These are phyloP conservation scores for Lignosus rhinocerotis DNA, from an alignment of 1,284 basidiomycete species.

Conservation along the genomic window DNA sequence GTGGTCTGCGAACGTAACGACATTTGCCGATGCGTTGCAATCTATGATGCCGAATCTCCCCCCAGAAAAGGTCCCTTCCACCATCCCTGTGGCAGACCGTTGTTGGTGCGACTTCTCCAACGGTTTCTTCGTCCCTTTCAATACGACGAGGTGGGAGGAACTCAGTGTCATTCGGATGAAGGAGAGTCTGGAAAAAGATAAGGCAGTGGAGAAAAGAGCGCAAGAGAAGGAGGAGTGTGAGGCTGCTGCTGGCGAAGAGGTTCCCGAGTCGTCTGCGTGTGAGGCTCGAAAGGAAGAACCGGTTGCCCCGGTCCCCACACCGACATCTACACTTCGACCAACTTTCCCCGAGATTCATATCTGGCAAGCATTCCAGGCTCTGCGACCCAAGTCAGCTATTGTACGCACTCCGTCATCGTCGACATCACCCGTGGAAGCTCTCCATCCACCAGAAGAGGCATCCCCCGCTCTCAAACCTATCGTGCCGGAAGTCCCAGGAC, in stretches of 20 bases:
- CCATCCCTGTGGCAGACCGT: slow-evolving; percentile 65
- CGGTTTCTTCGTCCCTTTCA: slow-evolving; percentile 70
- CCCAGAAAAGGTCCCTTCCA: slow-evolving; percentile 36
- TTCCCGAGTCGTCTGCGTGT: not conserved
- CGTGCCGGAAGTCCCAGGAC: not conserved
- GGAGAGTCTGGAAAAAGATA: slow-evolving; percentile 39
- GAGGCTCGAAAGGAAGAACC: not conserved
- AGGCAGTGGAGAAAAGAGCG: slow-evolving; percentile 28
- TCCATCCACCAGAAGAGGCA: not conserved
- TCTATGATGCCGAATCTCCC: slow-evolving; percentile 34
- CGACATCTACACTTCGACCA: not conserved
- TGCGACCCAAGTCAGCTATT: not conserved
- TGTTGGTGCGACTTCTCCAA: slow-evolving; percentile 79
- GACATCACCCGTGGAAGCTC: not conserved
- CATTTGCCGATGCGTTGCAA: slow-evolving; percentile 63
- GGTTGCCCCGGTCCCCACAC: not conserved
- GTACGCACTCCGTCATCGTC: not conserved
- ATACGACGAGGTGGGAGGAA: slow-evolving; percentile 70
- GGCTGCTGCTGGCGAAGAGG: slow-evolving; percentile 27
- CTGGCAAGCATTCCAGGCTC: not conserved
- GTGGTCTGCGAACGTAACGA: slow-evolving; percentile 67
- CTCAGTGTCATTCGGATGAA: slow-evolving; percentile 52
- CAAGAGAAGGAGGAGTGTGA: slow-evolving; percentile 23
- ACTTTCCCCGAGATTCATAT: not conserved
- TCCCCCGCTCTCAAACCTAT: not conserved